Conservation (phyloP, 2,329 filamentous ascomycete genomes). For the Aureobasidium subglaciale region DNA sequence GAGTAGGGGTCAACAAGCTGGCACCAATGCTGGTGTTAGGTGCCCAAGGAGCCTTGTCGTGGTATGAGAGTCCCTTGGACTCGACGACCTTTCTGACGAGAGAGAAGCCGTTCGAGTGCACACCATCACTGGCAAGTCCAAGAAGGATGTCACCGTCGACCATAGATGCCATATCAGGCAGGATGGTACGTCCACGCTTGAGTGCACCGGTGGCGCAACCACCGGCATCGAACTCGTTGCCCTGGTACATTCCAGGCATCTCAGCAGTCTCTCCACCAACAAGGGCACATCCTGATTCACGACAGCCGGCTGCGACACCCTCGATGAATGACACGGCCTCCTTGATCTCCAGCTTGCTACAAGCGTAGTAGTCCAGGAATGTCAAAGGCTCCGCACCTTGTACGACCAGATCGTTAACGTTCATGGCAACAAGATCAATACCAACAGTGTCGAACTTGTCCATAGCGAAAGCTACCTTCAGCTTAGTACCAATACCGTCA, state of each 20-base stretch:
- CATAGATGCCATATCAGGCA: conserved; percentile 75
- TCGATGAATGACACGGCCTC: conserved; percentile 80
- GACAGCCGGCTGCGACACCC: conserved; percentile 82
- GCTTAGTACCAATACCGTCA: conserved; percentile 93
- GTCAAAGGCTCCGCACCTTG: conserved; percentile 91
- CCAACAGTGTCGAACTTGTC: conserved; percentile 90
- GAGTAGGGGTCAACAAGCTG: conserved; percentile 78
- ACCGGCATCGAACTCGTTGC: conserved; percentile 86
- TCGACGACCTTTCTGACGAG: conserved; percentile 87
- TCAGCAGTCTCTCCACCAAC: conserved; percentile 98
- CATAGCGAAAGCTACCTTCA: conserved; percentile 89
- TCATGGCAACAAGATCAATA: conserved; percentile 97
- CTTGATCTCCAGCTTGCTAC: conserved; percentile 73
- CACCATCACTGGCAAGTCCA: conserved; percentile 75
- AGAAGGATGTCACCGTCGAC: conserved; percentile 73
- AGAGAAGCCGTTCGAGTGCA: conserved; percentile 96
- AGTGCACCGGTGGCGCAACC: conserved; percentile 86
- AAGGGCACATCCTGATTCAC: conserved; percentile 75
- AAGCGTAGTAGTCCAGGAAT: conserved; percentile 98
- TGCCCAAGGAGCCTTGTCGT: conserved; percentile 71
- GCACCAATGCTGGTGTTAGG: conserved; percentile 57
- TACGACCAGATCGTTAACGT: conserved; percentile 94
- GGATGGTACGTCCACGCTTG: conserved; percentile 53
- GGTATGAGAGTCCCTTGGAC: conserved; percentile 64
- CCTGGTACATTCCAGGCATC: conserved; percentile 91